Evolutionary conservation across 2,329 filamentous ascomycete species (phyloP).

Genomic region (Torrubiella hemipterigena): DNA sequence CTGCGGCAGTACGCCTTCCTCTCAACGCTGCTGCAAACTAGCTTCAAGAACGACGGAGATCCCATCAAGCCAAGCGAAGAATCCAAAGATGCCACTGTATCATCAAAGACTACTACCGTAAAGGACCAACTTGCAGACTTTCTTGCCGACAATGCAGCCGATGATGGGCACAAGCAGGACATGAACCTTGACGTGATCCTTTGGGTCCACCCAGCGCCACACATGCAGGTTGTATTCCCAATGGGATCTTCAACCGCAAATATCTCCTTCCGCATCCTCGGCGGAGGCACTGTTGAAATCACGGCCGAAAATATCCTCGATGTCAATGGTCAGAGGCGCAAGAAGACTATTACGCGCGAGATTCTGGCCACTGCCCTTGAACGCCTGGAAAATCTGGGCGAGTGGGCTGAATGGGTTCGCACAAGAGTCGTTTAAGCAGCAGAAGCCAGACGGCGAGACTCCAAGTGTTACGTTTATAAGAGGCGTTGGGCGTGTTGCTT

Average conservation of each 20-base stretch:
- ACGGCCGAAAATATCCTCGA: conserved; percentile 40
- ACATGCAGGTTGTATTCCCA: conserved; percentile 42
- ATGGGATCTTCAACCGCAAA: conserved; percentile 35
- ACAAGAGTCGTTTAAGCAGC: too few relatives aligned
- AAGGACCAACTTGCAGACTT: conserved; percentile 21
- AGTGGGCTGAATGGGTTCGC: conserved; percentile 42
- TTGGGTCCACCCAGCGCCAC: conserved; percentile 35
- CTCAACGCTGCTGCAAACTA: conserved; percentile 49
- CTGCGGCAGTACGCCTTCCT: conserved; percentile 67
- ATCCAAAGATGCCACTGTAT: conserved; percentile 8
- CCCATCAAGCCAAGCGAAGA: conserved; percentile 19
- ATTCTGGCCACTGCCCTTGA: conserved; percentile 32
- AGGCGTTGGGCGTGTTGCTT: too few relatives aligned
- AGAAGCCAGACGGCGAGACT: too few relatives aligned
- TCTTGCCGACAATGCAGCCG: conserved; percentile 2
- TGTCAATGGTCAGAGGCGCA: conserved; percentile 10
- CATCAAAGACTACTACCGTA: conserved; percentile 13
- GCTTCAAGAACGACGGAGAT: conserved; percentile 33
- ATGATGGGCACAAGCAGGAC: conserved; percentile 5
- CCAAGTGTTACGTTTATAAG: too few relatives aligned
- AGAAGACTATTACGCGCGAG: conserved; percentile 19
- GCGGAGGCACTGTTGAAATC: conserved; percentile 47
- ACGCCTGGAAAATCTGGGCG: too few relatives aligned
- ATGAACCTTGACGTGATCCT: conserved; percentile 40
- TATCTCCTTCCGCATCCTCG: conserved; percentile 45